A percentile compares a stretch with the other conserved stretches of the same genome.
Evolutionary conservation across 495 filamentous ascomycete species (phyloP).

Genomic region (Aspergillus indologenus): DNA sequence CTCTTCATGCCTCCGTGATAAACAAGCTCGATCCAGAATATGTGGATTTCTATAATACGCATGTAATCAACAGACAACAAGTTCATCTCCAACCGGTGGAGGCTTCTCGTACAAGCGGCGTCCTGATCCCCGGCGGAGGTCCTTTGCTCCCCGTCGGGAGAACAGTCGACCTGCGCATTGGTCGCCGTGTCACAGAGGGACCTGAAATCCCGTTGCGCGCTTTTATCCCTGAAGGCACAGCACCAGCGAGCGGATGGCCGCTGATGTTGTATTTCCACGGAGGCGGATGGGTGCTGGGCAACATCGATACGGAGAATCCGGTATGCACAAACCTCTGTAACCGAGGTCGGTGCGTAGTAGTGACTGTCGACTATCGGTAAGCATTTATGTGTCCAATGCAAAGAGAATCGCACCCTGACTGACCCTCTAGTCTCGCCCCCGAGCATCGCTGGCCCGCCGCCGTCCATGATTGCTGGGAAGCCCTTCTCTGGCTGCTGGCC

Average conservation of each 20-base stretch:
- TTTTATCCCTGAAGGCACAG: conserved; percentile 47
- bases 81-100: conserved; percentile 52
- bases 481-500: conserved; percentile 50
- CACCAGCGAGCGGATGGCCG: conserved; percentile 50
- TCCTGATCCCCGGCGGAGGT: conserved; percentile 53
- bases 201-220: conserved; percentile 44
- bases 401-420: not conserved
- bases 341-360: conserved; percentile 48
- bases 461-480: conserved; percentile 56
- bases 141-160: conserved; percentile 49
- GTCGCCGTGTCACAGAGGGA: conserved; percentile 44
- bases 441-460: conserved; percentile 56
- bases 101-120: conserved; percentile 49
- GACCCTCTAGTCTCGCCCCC: conserved; percentile 44
- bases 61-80: conserved; percentile 49
- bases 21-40: conserved; percentile 50
- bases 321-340: conserved; percentile 55
- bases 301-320: conserved; percentile 56
- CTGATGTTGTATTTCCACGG: conserved; percentile 58
- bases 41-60: conserved; percentile 51
- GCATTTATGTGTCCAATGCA: conserved; percentile 3
- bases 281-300: conserved; percentile 58
- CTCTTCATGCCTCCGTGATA: conserved; percentile 50
- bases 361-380: conserved; percentile 55
- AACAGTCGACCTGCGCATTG: conserved; percentile 46